These are phyloP conservation scores for Cucumis sativus DNA, from an alignment of 306 rosid species.

Conservation along the genomic window Cucumber_9930_V3 NC_026656.2:9149501-9150000, in stretches of 20 bases:
- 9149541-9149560: not conserved
- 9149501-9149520: constrained; percentile 34
- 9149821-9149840: not conserved
- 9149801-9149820: not conserved
- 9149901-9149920: not conserved
- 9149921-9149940: not conserved
- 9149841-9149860: not conserved
- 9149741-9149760: not conserved
- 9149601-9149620: not conserved
- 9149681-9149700: not conserved
- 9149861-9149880: not conserved
- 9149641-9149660: not conserved
- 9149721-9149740: not conserved
- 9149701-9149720: not conserved
- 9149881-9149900: not conserved
- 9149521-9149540: not conserved
- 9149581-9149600: not conserved
- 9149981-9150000: constrained; percentile 83
- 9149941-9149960: constrained; percentile 30
- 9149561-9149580: not conserved
- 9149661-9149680: not conserved
- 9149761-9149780: not conserved
- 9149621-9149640: not conserved
- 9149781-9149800: not conserved
- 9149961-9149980: constrained; percentile 48